Base-by-base conservation (phyloP, 495 filamentous ascomycete species). In the Podospora pseudocomata region DNA sequence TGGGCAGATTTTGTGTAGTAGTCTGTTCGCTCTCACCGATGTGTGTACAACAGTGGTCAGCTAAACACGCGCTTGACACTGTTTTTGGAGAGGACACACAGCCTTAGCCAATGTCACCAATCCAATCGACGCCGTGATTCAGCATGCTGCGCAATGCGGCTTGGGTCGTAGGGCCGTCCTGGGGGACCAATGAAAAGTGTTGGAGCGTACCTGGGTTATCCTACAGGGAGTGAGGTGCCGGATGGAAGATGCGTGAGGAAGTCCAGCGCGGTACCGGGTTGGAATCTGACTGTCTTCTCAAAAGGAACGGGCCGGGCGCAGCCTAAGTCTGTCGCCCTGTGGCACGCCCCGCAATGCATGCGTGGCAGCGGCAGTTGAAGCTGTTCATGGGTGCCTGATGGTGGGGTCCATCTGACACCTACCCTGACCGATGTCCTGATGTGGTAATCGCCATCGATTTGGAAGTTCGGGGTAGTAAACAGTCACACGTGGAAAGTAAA, bases 251-350 rank as follows among this genome's bases (percentile, higher is more conserved):
- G 54, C 5, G 54, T 39, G 34, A 39, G 23, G 34, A 39, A 39
- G 34, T 39, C 5, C 34, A 6, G 34, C 34, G 34, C 34, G 11
- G 34, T 39, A 11, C 34, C 34, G 34, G 0, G 0, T 39, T 39
- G 18, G 55, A 58, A 26, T 58, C 55, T 58, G 55, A 58, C 55
- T 58, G n/a, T n/a, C 32, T 18, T 20, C 34, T 63, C 27, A 23
- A 63, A 63, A 63, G 61, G 61, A 19, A 63, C 61, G 61, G 61
- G 2, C 61, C 61, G 60, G 60, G 30, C 27, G 13, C 27, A 49
- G 39, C 39, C 9, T 49, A 49, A 49, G 39, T 0, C 18, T 63
- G 30, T 23, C 61, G 4, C 13, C n/a, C 15, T 44, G 61, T 63
- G 61, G 32, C 32, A 63, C 61, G 16, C 32, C 30, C 28, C 28